Base-by-base conservation (phyloP, 495 filamentous ascomycete genomes). In the Hypoxylon cercidicola region DNA sequence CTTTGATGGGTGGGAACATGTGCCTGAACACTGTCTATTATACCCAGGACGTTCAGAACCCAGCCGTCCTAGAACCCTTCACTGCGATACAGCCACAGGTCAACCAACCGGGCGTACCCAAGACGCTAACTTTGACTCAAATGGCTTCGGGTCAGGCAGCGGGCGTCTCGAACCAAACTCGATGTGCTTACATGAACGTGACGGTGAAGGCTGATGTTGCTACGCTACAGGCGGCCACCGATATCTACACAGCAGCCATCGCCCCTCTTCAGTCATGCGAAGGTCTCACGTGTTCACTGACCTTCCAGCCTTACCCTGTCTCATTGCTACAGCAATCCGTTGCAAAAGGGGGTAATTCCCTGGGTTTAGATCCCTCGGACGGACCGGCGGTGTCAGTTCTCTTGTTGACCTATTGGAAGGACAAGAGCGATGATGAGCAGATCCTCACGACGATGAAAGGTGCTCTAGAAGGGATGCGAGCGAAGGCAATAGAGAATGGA, bases 241-340 rank as follows among this genome's bases (percentile, higher is more conserved):
- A 66, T 3, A 60, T 55, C 23, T 70, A 47, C 20, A 43, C 43
- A n/a, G 8, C 44, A 7, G 50, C 55, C 13, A 50, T 69, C 15
- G 46, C 21, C 1, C 40, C 43, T 11, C 9, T 65, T 15, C 44
- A 69, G 18, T 16, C 20, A 18, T 3, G 20, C 2, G n/a, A 52
- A 13, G 62, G 47, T 15, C 18, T 64, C 41, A 37, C 10, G 9
- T 20, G 9, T 8, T 55, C 48, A 12, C 43, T 74, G 3, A 62
- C 56, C 9, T 61, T 69, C 41, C 74, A 76, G 44, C 62, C 74
- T 3, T 64, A 76, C 13, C 52, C 69, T 1, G 40, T 35, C 2
- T 70, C 51, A 19, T 60, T 72, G 1, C 51, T 71, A 10, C 34
- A 51, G 2, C 39, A 37, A 12, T 39, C 63, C 0, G 34, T 43